A percentile compares a stretch with the other conserved stretches of the same genome.
Evolutionary conservation across 345 rosid species (phyloP).

Genomic region (Salix koriyanagi): DNA sequence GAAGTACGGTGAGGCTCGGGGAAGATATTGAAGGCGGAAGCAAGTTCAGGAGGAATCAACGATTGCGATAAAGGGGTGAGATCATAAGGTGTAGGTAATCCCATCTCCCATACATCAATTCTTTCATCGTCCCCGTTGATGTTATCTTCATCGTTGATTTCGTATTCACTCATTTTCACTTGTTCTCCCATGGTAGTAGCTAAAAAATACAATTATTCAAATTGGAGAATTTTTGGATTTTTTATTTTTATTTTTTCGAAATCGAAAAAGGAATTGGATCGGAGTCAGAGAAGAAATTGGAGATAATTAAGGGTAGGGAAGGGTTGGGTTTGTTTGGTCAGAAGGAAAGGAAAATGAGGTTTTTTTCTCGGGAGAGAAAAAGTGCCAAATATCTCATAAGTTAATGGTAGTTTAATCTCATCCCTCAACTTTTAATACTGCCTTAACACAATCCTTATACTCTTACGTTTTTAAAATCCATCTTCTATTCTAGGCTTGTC

Average conservation of each 20-base stretch:
- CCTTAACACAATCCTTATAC: not conserved
- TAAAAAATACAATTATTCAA: not conserved
- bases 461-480: not conserved
- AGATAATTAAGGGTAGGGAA: slow-evolving; percentile 23
- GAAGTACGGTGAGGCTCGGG: slow-evolving; percentile 51
- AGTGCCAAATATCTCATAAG: not conserved
- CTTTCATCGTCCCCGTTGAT: slow-evolving; percentile 49
- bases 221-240: not conserved
- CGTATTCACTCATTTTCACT: slow-evolving; percentile 40
- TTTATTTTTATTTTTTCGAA: not conserved
- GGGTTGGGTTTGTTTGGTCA: slow-evolving; percentile 23
- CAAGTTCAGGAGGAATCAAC: slow-evolving; percentile 69
- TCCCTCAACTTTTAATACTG: not conserved
- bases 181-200: slow-evolving; percentile 38
- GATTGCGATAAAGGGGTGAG: slow-evolving; percentile 67
- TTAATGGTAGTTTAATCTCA: not conserved
- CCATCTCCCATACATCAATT: slow-evolving; percentile 79
- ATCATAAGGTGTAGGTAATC: slow-evolving; percentile 65
- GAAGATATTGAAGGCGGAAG: slow-evolving; percentile 77
- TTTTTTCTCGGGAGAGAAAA: not conserved
- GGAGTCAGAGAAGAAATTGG: slow-evolving; percentile 12
- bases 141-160: slow-evolving; percentile 1
- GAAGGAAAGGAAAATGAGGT: not conserved
- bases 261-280: slow-evolving; percentile 2
- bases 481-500: not conserved